Percentiles rank a stretch among this genome's conserved stretches.
Conservation (phyloP, 768 basidiomycete genomes). For the Sarcodon aspratus region DNA sequence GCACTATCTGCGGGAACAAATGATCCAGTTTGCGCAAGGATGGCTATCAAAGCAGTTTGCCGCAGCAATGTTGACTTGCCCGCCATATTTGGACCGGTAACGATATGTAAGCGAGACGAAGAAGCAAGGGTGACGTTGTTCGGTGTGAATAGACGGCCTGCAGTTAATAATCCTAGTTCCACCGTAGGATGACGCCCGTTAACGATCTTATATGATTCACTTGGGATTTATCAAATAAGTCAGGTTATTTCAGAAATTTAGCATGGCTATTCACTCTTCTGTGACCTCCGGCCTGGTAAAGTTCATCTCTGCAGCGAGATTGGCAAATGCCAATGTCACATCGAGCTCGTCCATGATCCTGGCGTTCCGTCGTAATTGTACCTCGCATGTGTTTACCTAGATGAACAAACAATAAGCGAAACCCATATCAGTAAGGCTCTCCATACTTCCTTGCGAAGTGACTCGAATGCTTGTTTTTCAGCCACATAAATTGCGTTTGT, state of each 20-base stretch:
- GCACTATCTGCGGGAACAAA: constrained; percentile 88
- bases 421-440: neutral
- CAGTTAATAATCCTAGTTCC: constrained; percentile 69
- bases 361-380: constrained; percentile 59
- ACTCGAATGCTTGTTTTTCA: constrained; percentile 68
- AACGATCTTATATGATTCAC: constrained; percentile 49
- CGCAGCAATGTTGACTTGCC: constrained; percentile 91
- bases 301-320: constrained; percentile 65
- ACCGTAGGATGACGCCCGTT: constrained; percentile 91
- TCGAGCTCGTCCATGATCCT: constrained; percentile 82
- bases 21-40: constrained; percentile 87
- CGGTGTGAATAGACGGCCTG: constrained; percentile 72
- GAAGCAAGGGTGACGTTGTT: constrained; percentile 64
- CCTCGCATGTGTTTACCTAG: constrained; percentile 52
- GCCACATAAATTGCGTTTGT: constrained; percentile 36
- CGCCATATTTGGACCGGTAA: constrained; percentile 95
- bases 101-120: constrained; percentile 58
- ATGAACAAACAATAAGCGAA: neutral
- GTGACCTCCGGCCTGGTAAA: constrained; percentile 62
- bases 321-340: constrained; percentile 70
- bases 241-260: neutral
- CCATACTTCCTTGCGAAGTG: constrained; percentile 53
- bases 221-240: constrained; percentile 9
- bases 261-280: constrained; percentile 42
- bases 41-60: constrained; percentile 80